phyloP scores from a whole-genome alignment of 352 stramenopile genomes.

The Blastocystis sp. region DNA sequence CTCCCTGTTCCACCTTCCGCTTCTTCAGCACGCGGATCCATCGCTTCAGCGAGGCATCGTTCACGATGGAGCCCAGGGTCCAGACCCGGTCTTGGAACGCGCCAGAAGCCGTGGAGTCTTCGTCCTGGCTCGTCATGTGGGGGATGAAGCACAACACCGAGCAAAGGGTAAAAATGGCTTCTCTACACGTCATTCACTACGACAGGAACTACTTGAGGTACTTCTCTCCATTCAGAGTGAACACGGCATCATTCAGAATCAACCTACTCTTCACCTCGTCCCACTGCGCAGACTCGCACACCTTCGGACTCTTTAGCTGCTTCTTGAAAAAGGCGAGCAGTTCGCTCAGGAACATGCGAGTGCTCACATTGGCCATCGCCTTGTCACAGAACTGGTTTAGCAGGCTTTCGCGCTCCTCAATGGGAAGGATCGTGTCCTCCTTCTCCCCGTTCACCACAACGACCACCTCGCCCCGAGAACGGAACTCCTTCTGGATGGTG shows the following conservation, averaged over 20 bases:
- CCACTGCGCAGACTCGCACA: not conserved
- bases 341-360: slow-evolving; percentile 13
- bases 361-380: slow-evolving; percentile 15
- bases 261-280: not conserved
- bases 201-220: slow-evolving; percentile 17
- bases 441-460: not conserved
- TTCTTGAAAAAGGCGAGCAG: slow-evolving; percentile 47
- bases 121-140: not conserved
- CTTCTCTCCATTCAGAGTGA: slow-evolving; percentile 20
- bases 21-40: slow-evolving; percentile 45
- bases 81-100: slow-evolving; percentile 28
- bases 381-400: slow-evolving; percentile 10
- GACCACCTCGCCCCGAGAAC: not conserved
- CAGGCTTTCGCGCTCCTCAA: not conserved
- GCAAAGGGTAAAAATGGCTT: slow-evolving; percentile 16
- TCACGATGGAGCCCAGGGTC: slow-evolving; percentile 28
- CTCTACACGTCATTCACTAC: slow-evolving; percentile 3
- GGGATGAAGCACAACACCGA: slow-evolving; percentile 30
- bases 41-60: not conserved
- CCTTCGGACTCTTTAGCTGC: not conserved
- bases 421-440: not conserved
- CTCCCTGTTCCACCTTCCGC: slow-evolving; percentile 3
- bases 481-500: slow-evolving; percentile 1
- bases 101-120: not conserved
- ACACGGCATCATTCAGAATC: slow-evolving; percentile 56